Conservation (phyloP, 352 stramenopile genomes). For the Pythium volutum region DNA sequence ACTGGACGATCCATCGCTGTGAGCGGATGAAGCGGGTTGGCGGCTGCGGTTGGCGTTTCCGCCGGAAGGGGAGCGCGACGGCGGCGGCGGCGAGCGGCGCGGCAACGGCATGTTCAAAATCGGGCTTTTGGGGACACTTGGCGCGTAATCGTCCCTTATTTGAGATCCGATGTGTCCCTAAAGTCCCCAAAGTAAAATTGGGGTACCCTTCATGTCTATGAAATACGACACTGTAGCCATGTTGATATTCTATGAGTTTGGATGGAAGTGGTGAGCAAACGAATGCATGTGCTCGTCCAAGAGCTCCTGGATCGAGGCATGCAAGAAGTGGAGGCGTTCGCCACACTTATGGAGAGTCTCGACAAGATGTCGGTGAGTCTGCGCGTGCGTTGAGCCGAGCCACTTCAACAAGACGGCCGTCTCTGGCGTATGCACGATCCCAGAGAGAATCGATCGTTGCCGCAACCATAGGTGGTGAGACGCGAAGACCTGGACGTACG, state of each 20-base stretch:
- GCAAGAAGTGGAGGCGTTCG: constrained; percentile 3
- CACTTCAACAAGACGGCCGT: constrained; percentile 7
- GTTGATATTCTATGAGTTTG: neutral
- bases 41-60: constrained; percentile 11
- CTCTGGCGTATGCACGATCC: neutral
- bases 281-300: constrained; percentile 20
- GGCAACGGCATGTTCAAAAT: constrained; percentile 21
- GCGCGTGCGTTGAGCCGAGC: neutral
- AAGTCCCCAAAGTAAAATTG: neutral
- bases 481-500: constrained; percentile 10
- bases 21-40: neutral
- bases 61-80: neutral
- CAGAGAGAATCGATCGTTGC: constrained; percentile 3
- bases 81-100: constrained; percentile 13
- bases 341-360: constrained; percentile 1
- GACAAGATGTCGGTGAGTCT: neutral
- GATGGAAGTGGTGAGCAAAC: neutral
- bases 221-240: constrained; percentile 13
- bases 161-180: neutral
- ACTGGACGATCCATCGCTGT: neutral
- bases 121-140: neutral
- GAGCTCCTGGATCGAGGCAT: constrained; percentile 7
- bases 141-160: constrained; percentile 18
- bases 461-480: constrained; percentile 9
- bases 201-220: neutral